Evolutionary conservation across 2,329 filamentous ascomycete genomes (phyloP).

Genomic region (Stemphylium vesicarium): DNA sequence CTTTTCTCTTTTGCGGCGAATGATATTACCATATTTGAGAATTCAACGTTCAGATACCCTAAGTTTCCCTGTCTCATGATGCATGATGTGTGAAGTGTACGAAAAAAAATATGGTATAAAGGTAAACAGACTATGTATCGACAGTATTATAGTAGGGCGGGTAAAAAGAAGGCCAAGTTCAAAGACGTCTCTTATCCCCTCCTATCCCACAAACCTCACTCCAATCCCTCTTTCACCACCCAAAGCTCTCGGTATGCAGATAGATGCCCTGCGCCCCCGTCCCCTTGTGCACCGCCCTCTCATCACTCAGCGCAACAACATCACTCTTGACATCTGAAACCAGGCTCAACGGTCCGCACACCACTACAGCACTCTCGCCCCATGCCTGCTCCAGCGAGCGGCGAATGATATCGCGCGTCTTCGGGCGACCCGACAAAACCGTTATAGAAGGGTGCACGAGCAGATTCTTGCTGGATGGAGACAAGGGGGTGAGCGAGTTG

Average conservation of each 20-base stretch:
- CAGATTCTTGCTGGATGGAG: conserved; percentile 6
- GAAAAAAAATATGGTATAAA: too few relatives aligned
- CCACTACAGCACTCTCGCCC: conserved; percentile 68
- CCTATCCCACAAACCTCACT: too few relatives aligned
- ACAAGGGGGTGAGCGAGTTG: conserved; percentile 15
- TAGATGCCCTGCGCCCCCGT: conserved; percentile 70
- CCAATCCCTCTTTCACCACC: neutral
- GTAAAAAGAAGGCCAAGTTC: too few relatives aligned
- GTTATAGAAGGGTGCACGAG: conserved; percentile 43
- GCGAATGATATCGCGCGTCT: conserved; percentile 59
- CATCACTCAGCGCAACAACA: conserved; percentile 65
- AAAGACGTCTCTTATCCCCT: too few relatives aligned
- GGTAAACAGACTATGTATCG: too few relatives aligned
- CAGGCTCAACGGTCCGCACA: conserved; percentile 65
- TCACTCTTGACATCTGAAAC: conserved; percentile 62
- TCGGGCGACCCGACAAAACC: conserved; percentile 60
- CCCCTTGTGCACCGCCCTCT: conserved; percentile 70
- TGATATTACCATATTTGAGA: conserved; percentile 13
- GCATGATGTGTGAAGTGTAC: neutral
- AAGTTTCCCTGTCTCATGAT: neutral
- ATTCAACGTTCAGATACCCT: neutral
- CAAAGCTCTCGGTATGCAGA: conserved; percentile 64
- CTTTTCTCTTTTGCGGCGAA: conserved; percentile 12
- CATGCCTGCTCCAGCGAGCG: conserved; percentile 63
- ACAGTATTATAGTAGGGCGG: too few relatives aligned